phyloP scores from a whole-genome alignment of 768 basidiomycete species.

The Serendipita sp. region DNA sequence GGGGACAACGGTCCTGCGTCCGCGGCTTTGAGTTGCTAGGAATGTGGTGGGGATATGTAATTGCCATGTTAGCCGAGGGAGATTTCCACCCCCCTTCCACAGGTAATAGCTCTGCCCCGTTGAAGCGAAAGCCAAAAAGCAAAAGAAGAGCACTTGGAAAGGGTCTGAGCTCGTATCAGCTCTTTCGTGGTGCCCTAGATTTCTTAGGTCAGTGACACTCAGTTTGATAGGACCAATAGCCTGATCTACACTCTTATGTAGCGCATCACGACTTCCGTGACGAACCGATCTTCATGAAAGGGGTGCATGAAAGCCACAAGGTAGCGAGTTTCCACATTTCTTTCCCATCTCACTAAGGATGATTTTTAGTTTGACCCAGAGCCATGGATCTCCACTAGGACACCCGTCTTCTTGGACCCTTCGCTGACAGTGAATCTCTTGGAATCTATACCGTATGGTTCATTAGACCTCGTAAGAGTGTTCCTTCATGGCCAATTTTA shows the following conservation, averaged over 20 bases:
- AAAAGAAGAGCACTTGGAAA: conserved; percentile 44
- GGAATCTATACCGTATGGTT: conserved; percentile 55
- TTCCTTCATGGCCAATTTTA: too few species aligned
- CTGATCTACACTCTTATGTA: conserved; percentile 17
- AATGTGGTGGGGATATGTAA: conserved; percentile 47
- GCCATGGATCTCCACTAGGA: conserved; percentile 35
- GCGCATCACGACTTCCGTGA: conserved; percentile 54
- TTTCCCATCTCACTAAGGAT: neutral
- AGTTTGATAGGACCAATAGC: neutral
- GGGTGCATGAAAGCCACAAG: conserved; percentile 30
- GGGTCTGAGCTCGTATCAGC: conserved; percentile 78
- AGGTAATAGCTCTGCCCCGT: neutral
- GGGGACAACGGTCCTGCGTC: conserved; percentile 38
- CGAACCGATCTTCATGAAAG: conserved; percentile 43
- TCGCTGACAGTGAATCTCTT: conserved; percentile 63
- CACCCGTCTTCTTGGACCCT: conserved; percentile 61
- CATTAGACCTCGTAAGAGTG: conserved; percentile 52
- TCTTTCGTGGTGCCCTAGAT: conserved; percentile 72
- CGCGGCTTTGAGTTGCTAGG: conserved; percentile 48
- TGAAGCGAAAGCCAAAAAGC: conserved; percentile 13
- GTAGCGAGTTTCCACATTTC: conserved; percentile 22
- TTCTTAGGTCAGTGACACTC: conserved; percentile 45
- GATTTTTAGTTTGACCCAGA: conserved; percentile 36
- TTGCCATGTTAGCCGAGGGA: conserved; percentile 47
- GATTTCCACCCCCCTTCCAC: conserved; percentile 33